phyloP scores from a whole-genome alignment of 2,329 filamentous ascomycete species.

The Helicocarpus griseus region DNA sequence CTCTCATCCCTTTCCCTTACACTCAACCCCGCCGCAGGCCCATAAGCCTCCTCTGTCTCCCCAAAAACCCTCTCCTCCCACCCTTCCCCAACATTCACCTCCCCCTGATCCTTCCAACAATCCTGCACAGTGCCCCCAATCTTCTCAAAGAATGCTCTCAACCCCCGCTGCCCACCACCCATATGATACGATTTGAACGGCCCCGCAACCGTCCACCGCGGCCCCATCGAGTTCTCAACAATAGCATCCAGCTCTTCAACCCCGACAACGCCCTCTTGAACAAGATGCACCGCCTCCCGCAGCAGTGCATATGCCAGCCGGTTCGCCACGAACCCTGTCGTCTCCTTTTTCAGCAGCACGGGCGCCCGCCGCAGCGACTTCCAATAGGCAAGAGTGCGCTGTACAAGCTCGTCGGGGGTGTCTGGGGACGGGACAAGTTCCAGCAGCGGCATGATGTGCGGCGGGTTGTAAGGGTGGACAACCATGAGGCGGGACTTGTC shows the following conservation, averaged over 20 bases:
- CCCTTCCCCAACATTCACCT: constrained; percentile 30
- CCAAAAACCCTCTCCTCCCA: constrained; percentile 39
- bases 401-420: constrained; percentile 31
- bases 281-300: constrained; percentile 46
- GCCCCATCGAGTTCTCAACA: constrained; percentile 43
- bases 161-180: constrained; percentile 45
- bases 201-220: constrained; percentile 46
- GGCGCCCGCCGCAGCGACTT: constrained; percentile 32
- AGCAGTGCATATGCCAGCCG: constrained; percentile 48
- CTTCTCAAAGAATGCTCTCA: constrained; percentile 46
- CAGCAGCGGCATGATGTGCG: constrained; percentile 51
- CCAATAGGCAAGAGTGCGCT: constrained; percentile 40
- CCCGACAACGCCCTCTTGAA: constrained; percentile 43
- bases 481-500: constrained; percentile 41
- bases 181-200: constrained; percentile 52
- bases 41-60: constrained; percentile 40
- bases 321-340: constrained; percentile 49
- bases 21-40: constrained; percentile 17
- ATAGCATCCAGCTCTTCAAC: constrained; percentile 46
- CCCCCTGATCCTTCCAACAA: constrained; percentile 44
- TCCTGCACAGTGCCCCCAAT: constrained; percentile 46
- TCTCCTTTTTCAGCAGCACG: constrained; percentile 43
- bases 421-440: constrained; percentile 45
- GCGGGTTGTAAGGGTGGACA: constrained; percentile 54
- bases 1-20: constrained; percentile 19